Evolutionary conservation across 1,284 basidiomycete genomes (phyloP).

Genomic region (Boletus subluridellus): DNA sequence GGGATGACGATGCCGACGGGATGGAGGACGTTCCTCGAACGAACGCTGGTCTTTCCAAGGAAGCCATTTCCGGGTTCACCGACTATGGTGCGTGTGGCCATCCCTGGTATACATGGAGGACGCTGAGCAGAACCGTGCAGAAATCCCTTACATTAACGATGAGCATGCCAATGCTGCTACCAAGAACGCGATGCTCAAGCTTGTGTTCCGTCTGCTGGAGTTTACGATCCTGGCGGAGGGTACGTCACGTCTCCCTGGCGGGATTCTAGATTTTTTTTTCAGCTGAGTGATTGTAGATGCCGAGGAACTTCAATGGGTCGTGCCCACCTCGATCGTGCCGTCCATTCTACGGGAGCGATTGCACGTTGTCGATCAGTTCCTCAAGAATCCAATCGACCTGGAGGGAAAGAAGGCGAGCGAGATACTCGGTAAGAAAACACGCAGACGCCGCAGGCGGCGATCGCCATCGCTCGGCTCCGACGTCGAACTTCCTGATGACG

Average conservation of each 20-base stretch:
- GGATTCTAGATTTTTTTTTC: constrained; percentile 3
- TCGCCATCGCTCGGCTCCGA: constrained; percentile 47
- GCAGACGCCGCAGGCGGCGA: constrained; percentile 47
- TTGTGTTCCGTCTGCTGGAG: constrained; percentile 72
- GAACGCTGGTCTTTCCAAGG: constrained; percentile 56
- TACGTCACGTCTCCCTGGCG: constrained; percentile 29
- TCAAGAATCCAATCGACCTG: constrained; percentile 71
- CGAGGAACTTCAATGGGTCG: constrained; percentile 75
- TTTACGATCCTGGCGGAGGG: constrained; percentile 63
- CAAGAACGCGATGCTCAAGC: constrained; percentile 73
- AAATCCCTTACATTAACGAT: constrained; percentile 69
- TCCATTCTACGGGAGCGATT: constrained; percentile 60
- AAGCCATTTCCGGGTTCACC: constrained; percentile 67
- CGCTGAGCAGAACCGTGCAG: constrained; percentile 39
- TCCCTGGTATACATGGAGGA: not conserved
- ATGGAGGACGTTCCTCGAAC: constrained; percentile 43
- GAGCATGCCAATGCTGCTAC: constrained; percentile 73
- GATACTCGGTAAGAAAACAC: constrained; percentile 62
- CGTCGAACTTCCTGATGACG: constrained; percentile 43
- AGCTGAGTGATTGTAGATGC: constrained; percentile 43
- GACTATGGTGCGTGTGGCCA: constrained; percentile 63
- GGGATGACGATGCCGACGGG: constrained; percentile 43
- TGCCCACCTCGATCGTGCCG: constrained; percentile 65
- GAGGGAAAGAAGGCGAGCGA: constrained; percentile 68
- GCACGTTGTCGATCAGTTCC: constrained; percentile 72